Evolutionary conservation across 2,329 filamentous ascomycete genomes (phyloP), one percentile per base, ranked within the genome.

Genomic region (Leptosphaerulina australis): DNA sequence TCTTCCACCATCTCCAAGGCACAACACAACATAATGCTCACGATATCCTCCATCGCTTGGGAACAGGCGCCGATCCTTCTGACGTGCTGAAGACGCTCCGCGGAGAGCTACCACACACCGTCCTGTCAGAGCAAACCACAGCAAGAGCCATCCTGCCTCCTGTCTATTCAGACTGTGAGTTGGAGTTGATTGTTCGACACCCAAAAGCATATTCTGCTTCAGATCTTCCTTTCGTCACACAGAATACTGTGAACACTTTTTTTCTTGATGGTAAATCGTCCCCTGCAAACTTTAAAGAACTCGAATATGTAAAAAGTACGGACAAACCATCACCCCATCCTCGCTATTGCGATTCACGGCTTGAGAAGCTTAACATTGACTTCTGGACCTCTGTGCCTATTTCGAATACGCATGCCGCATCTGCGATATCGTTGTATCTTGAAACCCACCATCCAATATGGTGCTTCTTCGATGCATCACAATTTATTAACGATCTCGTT

Each of bases 351-450:
- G 53, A 56, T 15, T 14, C 41, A 18, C 50, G 53, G 22, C 53
- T 56, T 25, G 50, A 45, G 17, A 25, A 28, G 35, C 33, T 56
- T 12, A 40, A 53, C 21, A 47, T 56, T 14, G 33, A 29, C 7
- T 56, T 56, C 33, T 56, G 53, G 53, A 56, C 53, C 1, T 49
- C 49, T n/a, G 25, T 53, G 14, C 17, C 36, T 24, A 28, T 56
- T 3, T 11, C 50, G 11, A 50, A 53, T 20, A 33, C 35, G 5
- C 28, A 40, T 11, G 53, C 53, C n/a, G 53, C 53, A 5, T 43
- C 38, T 43, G 49, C 53, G 10, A 50, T 53, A 20, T 56, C 53
- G 4, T 25, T 50, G 12, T 56, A 56, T 21, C 29, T 56, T n/a
- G 53, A 56, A 33, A 47, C 37, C 14, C 53, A 56, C 21, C 53